A percentile compares a stretch with the other conserved stretches of the same genome.
phyloP scores from a whole-genome alignment of 495 filamentous ascomycete species.

The Parathielavia appendiculata region DNA sequence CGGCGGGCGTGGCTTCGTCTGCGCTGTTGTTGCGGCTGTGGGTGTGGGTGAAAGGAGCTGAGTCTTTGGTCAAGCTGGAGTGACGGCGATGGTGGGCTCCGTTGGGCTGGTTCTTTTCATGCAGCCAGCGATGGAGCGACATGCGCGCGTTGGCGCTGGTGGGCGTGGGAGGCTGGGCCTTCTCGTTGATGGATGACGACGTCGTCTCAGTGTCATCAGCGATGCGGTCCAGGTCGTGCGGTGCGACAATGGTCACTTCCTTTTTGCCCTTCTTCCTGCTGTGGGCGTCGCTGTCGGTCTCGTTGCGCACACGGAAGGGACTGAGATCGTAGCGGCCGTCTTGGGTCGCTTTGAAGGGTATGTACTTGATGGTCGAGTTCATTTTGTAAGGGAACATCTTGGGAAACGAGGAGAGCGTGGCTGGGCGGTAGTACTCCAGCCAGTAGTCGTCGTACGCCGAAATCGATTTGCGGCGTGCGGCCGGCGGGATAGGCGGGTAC shows the following conservation, averaged over 20 bases:
- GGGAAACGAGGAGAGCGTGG: constrained; percentile 73
- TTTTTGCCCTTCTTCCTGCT: constrained; percentile 53
- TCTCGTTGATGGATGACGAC: constrained; percentile 38
- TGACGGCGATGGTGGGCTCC: constrained; percentile 9
- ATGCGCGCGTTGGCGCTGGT: constrained; percentile 26
- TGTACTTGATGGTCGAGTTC: constrained; percentile 77
- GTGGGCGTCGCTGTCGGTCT: constrained; percentile 36
- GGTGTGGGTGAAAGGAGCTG: background rate
- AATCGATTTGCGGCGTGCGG: constrained; percentile 50
- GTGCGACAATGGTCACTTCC: constrained; percentile 56
- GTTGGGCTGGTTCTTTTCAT: constrained; percentile 25
- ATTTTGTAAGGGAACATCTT: constrained; percentile 89
- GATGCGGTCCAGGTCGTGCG: constrained; percentile 39
- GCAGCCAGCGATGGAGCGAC: constrained; percentile 52
- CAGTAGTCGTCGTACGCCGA: constrained; percentile 88
- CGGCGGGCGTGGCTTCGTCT: constrained; percentile 5
- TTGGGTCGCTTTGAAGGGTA: constrained; percentile 66
- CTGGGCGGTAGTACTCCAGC: constrained; percentile 94
- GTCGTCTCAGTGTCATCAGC: constrained; percentile 34
- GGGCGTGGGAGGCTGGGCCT: constrained; percentile 17
- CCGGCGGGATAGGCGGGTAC: constrained; percentile 38
- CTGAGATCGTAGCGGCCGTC: constrained; percentile 72
- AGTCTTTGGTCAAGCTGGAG: background rate
- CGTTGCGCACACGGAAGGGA: constrained; percentile 71
- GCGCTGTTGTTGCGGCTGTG: constrained; percentile 19